A percentile compares a stretch with the other conserved stretches of the same genome.
Conservation (phyloP, 176 grass and related monocot species). For the Avena eriantha region DNA sequence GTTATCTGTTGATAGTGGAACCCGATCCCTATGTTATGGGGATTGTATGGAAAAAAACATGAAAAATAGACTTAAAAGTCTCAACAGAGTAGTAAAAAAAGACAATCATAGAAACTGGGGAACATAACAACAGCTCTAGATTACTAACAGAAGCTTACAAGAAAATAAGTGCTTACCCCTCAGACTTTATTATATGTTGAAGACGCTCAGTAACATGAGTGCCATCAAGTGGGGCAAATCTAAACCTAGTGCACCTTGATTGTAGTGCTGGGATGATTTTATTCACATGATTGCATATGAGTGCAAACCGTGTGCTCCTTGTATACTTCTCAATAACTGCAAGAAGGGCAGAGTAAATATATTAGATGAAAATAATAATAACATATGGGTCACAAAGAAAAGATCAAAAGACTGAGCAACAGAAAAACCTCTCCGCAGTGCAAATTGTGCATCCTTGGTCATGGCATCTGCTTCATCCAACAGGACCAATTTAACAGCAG, state of each 20-base stretch:
- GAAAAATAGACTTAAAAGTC: background rate
- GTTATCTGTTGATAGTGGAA: too few relatives aligned
- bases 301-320: constrained; percentile 97
- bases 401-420: constrained; percentile 19
- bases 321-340: constrained; percentile 98
- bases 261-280: constrained; percentile 98
- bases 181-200: constrained; percentile 88
- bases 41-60: too few relatives aligned
- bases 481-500: constrained; percentile 89
- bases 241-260: constrained; percentile 97
- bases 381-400: background rate
- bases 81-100: constrained; percentile 18
- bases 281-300: constrained; percentile 98
- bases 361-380: constrained; percentile 34
- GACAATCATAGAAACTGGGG: background rate
- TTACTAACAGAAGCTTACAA: constrained; percentile 13
- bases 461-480: constrained; percentile 98
- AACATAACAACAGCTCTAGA: background rate
- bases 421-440: constrained; percentile 83
- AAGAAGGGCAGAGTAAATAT: constrained; percentile 35
- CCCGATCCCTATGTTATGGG: too few relatives aligned
- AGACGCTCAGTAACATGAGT: constrained; percentile 79
- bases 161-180: constrained; percentile 59
- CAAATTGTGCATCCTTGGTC: constrained; percentile 99
- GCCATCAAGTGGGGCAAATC: constrained; percentile 94